Base-by-base conservation (phyloP, 768 basidiomycete species). In the Termitomyces sp. region DNA sequence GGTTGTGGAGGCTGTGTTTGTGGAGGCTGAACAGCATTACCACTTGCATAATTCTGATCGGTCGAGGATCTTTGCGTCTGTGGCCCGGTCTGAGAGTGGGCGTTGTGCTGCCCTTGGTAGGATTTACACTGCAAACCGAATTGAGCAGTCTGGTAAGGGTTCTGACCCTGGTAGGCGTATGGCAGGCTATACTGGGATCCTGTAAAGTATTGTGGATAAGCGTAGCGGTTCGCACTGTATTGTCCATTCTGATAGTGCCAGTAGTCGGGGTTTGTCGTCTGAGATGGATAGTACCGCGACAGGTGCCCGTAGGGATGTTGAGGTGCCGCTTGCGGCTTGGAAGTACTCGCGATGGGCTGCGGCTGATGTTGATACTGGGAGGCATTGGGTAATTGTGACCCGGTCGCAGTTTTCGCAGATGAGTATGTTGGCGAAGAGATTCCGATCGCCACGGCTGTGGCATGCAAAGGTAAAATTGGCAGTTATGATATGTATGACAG, bases 71-170 rank as follows among this genome's bases (percentile, higher is more conserved):
- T 40, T 38, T 52, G 51, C 12, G 26, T 12, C 26, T 40, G 52
- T n/a, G 40, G 38, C n/a, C 38, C 52, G n/a, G 38, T 30, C 6
- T 9, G 38, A 42, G 52, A 22, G 40, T 57, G n/a, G 10, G 38
- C 43, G 26, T 42, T 22, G 26, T 35, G 53, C 28, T 69, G 68
- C 33, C 68, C 70, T 51, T 70, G 68, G 62, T 69, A 70, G 40
- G 70, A 63, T 45, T 70, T 73, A 62, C 72, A 73, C 63, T 73
- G 75, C 75, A 72, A 73, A 55, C 67, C 62, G 47, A 70, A 54
- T 44, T 64, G 69, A 14, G 64, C 64, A 44, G 59, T 52, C 42
- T 60, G 65, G 55, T 66, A 66, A 24, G 69, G 63, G 18, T 53
- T 53, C 36, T 66, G 64, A 33, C 53, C 26, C 20, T 38, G 51